Evolutionary conservation across 129 eudicot genomes (phyloP), one percentile per base, ranked within the genome.

Genomic region (Gnaphalium uliginosum): DNA sequence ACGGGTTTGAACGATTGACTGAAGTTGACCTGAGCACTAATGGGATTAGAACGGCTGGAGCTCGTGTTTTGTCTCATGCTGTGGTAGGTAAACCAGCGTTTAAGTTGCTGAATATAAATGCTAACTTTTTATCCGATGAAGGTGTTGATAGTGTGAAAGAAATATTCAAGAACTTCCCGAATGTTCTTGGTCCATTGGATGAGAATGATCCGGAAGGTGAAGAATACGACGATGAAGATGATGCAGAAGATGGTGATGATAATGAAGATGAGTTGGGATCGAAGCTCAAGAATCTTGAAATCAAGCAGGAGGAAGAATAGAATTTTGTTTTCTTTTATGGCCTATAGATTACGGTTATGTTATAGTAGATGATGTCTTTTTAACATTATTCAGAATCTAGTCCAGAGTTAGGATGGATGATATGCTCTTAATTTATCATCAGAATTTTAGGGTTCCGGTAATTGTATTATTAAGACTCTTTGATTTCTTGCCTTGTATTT

Each of bases 191-290:
- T 14, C 82, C 93, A 2, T 73, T 92, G 82, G 90, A 89, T 48
- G 96, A 89, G 63, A 92, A 89, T 62, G 92, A 92, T 68, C 97
- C 97, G 1, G 96, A 89, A 35, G 97, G 97, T 59, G 92, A 85
- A 77, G 86, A 81, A 15, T 68, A 76, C 37, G 85, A 78, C 33
- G 90, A 87, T 1, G 90, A 78, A 1, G 88, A 78, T 26, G 81
- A 41, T 30, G 83, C 32, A n/a, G 87, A 81, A 26, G 78, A 29
- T 17, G 83, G 65, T 64, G 85, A 61, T 35, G 84, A 77, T 64
- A 17, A 82, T 62, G 86, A 84, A 13, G 80, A 80, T 13, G 96
- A 87, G 30, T 74, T 87, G 83, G 89, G 82, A 61, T 66, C 81
- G 48, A 83, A 85, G 33, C 92, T 87, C 41, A 79, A 90, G 86